Evolutionary conservation across 805 yeast species (phyloP).

Genomic region (Diddensiella caesifluorescens): DNA sequence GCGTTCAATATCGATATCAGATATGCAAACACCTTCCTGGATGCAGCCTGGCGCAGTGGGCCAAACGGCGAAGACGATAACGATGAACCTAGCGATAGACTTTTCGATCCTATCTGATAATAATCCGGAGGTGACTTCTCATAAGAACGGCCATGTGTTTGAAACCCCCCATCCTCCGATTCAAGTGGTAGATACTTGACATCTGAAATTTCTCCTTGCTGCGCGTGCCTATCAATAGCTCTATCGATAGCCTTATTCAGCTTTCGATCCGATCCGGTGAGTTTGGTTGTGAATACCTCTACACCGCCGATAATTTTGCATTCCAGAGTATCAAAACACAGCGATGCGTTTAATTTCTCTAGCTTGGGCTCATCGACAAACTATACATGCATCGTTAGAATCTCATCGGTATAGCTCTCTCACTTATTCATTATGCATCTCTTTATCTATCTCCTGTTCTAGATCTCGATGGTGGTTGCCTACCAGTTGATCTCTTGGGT

Average conservation of each 20-base stretch:
- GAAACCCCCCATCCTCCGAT: constrained; percentile 23
- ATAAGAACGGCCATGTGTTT: background rate
- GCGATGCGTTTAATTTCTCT: constrained; percentile 83
- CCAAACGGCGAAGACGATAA: constrained; percentile 67
- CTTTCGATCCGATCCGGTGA: constrained; percentile 85
- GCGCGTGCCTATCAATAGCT: constrained; percentile 2
- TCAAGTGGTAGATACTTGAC: constrained; percentile 24
- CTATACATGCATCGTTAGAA: constrained; percentile 37
- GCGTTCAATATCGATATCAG: constrained; percentile 85
- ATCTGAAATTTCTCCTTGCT: constrained; percentile 20
- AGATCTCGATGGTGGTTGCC: too few species aligned
- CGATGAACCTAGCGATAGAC: background rate
- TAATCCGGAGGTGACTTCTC: background rate
- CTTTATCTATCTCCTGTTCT: background rate
- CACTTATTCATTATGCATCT: background rate
- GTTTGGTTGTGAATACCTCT: constrained; percentile 90
- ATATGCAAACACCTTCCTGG: constrained; percentile 85
- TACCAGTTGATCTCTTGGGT: background rate
- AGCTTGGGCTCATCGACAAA: constrained; percentile 90
- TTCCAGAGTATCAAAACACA: constrained; percentile 71
- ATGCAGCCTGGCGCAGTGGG: constrained; percentile 77
- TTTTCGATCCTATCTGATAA: background rate
- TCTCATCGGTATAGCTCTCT: background rate
- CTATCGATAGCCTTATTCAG: constrained; percentile 82
- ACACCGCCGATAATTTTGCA: constrained; percentile 81